Conservation (phyloP, 176 grass and related monocot genomes). For the Phyllostachys edulis region DNA sequence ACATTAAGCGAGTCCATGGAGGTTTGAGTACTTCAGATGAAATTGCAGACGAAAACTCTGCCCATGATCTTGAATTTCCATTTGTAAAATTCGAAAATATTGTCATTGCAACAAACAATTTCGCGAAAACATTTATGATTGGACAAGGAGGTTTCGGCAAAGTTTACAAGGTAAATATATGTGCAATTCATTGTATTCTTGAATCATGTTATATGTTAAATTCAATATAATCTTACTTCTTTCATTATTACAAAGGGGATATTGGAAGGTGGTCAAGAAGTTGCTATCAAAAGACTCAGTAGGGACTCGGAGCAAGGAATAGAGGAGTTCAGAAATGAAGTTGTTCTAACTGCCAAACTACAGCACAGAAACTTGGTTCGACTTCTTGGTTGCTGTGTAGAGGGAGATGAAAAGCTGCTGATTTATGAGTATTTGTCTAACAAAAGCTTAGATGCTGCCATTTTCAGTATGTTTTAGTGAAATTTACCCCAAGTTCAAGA, state of each 20-base stretch:
- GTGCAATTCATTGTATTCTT: background rate
- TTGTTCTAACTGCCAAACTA: conserved; percentile 33
- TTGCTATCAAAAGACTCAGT: conserved; percentile 49
- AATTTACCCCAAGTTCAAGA: too few relatives aligned
- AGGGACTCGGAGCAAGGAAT: conserved; percentile 41
- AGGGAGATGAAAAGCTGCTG: conserved; percentile 44
- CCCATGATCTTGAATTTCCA: conserved; percentile 23
- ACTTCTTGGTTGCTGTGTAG: conserved; percentile 32
- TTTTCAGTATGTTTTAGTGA: conserved; percentile 28
- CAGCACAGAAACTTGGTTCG: conserved; percentile 43
- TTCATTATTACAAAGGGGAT: conserved; percentile 8
- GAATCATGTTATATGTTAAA: background rate
- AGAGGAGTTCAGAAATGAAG: conserved; percentile 39
- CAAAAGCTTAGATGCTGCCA: conserved; percentile 24
- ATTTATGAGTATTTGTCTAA: conserved; percentile 47
- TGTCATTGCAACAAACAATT: conserved; percentile 26
- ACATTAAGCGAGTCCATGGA: background rate
- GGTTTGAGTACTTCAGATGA: background rate
- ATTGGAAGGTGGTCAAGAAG: conserved; percentile 24
- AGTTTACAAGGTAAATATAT: conserved; percentile 48
- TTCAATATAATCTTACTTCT: background rate
- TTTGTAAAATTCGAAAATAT: conserved; percentile 33
- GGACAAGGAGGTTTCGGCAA: conserved; percentile 50
- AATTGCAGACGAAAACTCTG: background rate
- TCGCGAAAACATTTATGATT: conserved; percentile 35